phyloP scores from a whole-genome alignment of 2,329 filamentous ascomycete genomes.

The Fusarium secorum region DNA sequence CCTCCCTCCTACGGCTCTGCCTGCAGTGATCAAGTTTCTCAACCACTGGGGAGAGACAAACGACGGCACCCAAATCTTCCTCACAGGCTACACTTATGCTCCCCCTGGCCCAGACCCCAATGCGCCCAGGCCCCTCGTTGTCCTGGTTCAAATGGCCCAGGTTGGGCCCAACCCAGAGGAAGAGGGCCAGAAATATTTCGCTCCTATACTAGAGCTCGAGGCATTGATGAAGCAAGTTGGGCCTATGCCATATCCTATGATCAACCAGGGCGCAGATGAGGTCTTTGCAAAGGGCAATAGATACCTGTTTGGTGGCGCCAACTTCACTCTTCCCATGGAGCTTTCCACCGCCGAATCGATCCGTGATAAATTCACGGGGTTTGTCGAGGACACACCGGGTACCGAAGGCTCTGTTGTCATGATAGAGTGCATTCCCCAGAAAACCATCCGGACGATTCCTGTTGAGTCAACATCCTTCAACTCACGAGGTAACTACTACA shows the following conservation, averaged over 20 bases:
- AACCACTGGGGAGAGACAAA: slow-evolving; percentile 42
- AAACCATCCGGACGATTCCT: slow-evolving; percentile 20
- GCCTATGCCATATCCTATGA: slow-evolving; percentile 51
- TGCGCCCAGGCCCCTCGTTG: slow-evolving; percentile 25
- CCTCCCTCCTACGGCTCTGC: slow-evolving; percentile 40
- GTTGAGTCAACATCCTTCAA: slow-evolving; percentile 36
- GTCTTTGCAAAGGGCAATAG: slow-evolving; percentile 49
- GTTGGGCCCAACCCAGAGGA: slow-evolving; percentile 29
- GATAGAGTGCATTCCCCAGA: slow-evolving; percentile 32
- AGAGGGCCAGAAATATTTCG: slow-evolving; percentile 43
- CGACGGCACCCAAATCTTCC: slow-evolving; percentile 34
- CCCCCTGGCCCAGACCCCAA: slow-evolving; percentile 34
- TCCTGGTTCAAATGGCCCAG: slow-evolving; percentile 30
- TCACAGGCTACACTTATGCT: slow-evolving; percentile 23
- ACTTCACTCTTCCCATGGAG: slow-evolving; percentile 51
- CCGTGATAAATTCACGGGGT: slow-evolving; percentile 22
- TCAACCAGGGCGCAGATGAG: slow-evolving; percentile 51
- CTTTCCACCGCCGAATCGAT: slow-evolving; percentile 35
- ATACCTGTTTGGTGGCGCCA: slow-evolving; percentile 53
- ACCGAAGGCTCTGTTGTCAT: slow-evolving; percentile 25
- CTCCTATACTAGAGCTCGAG: slow-evolving; percentile 48
- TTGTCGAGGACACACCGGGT: slow-evolving; percentile 21
- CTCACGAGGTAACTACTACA: slow-evolving; percentile 37
- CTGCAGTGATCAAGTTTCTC: slow-evolving; percentile 42
- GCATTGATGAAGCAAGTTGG: slow-evolving; percentile 48